Evolutionary conservation across 352 stramenopile species (phyloP).

Genomic region (Globisporangium abappressorium): DNA sequence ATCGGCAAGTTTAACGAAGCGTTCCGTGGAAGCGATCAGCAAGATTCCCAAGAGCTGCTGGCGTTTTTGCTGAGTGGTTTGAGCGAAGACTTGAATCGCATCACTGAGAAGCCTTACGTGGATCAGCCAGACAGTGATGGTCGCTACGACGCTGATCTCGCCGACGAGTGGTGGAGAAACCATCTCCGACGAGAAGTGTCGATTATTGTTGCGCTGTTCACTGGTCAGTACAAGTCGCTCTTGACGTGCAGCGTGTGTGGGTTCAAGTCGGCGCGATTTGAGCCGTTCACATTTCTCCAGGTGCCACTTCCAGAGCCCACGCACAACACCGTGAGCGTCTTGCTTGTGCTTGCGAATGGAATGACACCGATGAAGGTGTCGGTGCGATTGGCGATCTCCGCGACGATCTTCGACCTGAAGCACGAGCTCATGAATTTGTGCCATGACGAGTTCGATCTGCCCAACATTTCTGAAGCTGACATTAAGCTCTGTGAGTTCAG

Average conservation of each 20-base stretch:
- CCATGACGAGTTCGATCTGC: slow-evolving; percentile 65
- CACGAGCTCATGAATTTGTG: slow-evolving; percentile 82
- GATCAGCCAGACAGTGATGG: slow-evolving; percentile 97
- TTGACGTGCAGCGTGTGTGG: slow-evolving; percentile 95
- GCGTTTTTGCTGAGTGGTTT: slow-evolving; percentile 96
- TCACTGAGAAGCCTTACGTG: slow-evolving; percentile 96
- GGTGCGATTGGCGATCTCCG: slow-evolving; percentile 73
- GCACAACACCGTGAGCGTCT: slow-evolving; percentile 79
- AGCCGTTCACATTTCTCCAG: slow-evolving; percentile 91
- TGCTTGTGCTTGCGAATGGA: slow-evolving; percentile 70
- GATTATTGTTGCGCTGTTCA: slow-evolving; percentile 99
- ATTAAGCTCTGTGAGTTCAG: slow-evolving; percentile 88
- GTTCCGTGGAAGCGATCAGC: slow-evolving; percentile 97
- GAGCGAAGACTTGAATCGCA: slow-evolving; percentile 98
- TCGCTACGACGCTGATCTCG: slow-evolving; percentile 96
- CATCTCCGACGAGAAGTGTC: slow-evolving; percentile 97
- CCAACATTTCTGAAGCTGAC: slow-evolving; percentile 59
- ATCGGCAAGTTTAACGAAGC: slow-evolving; percentile 94
- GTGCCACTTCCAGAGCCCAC: slow-evolving; percentile 85
- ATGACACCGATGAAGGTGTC: slow-evolving; percentile 80
- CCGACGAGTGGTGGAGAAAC: slow-evolving; percentile 99
- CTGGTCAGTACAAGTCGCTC: slow-evolving; percentile 98
- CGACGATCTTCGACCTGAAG: slow-evolving; percentile 86
- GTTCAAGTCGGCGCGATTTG: slow-evolving; percentile 93
- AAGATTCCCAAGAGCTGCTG: slow-evolving; percentile 98